A percentile compares a stretch with the other conserved stretches of the same genome.
Evolutionary conservation across 163 green algal species (phyloP).

Genomic region (Chlorella variabilis): DNA sequence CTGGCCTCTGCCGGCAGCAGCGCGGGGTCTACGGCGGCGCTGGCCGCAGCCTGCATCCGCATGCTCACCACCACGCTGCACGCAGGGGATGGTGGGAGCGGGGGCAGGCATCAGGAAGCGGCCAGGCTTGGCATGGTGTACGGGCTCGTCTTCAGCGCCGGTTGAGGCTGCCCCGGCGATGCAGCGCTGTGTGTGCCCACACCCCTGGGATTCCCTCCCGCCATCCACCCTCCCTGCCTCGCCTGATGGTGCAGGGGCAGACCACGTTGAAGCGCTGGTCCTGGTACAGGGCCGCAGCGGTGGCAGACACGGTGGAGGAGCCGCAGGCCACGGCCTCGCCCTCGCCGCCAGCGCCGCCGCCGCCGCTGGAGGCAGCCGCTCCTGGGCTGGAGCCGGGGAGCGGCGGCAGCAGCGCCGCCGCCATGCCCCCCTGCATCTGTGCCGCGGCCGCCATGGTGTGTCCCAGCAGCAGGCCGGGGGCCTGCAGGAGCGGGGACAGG

Average conservation of each 20-base stretch:
- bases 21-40: neutral
- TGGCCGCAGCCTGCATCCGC: neutral
- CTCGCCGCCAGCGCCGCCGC: neutral
- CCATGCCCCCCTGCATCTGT: slow-evolving; percentile 1
- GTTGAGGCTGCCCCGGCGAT: too few relatives aligned
- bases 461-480: slow-evolving; percentile 2
- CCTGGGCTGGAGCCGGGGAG: neutral
- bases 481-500: slow-evolving; percentile 11
- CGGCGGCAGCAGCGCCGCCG: neutral
- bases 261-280: slow-evolving; percentile 48
- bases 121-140: too few relatives aligned
- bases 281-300: slow-evolving; percentile 38
- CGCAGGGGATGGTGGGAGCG: neutral
- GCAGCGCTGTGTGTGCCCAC: too few relatives aligned
- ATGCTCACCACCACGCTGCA: slow-evolving; percentile 23
- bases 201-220: too few relatives aligned
- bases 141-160: too few relatives aligned
- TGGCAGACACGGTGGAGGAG: slow-evolving; percentile 39
- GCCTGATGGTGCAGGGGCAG: slow-evolving; percentile 45
- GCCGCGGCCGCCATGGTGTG: neutral
- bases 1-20: neutral
- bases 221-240: neutral
- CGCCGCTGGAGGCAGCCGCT: neutral
- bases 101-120: neutral
- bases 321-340: neutral